phyloP scores from a whole-genome alignment of 805 yeast genomes.

The Ogataea angusta region DNA sequence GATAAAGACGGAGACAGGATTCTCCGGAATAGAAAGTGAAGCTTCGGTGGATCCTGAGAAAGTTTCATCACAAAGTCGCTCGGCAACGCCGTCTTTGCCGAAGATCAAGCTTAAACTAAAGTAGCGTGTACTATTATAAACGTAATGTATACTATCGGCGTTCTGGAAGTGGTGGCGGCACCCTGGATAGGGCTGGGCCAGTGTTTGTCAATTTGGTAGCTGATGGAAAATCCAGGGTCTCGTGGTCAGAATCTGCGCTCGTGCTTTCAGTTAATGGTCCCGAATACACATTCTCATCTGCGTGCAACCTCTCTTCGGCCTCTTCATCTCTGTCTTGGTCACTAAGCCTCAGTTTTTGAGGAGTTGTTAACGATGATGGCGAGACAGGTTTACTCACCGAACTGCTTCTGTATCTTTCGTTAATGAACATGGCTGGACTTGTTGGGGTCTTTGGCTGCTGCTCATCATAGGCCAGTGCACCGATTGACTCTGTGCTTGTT shows the following conservation, averaged over 20 bases:
- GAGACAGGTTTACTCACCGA: constrained; percentile 3
- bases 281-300: not conserved
- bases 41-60: not conserved
- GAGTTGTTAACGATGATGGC: not conserved
- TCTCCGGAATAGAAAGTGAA: not conserved
- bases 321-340: not conserved
- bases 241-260: no score
- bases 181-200: not conserved
- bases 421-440: constrained; percentile 27
- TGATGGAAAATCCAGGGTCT: no score
- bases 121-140: constrained; percentile 13
- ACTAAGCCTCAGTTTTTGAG: not conserved
- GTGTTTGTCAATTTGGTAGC: no score
- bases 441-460: constrained; percentile 12
- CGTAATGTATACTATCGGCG: constrained; percentile 11
- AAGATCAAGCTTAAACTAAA: constrained; percentile 23
- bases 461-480: not conserved
- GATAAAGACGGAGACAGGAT: no score
- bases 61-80: not conserved
- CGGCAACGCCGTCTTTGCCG: constrained; percentile 5
- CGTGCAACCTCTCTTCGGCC: not conserved
- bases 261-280: no score
- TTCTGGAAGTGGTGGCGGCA: constrained; percentile 21
- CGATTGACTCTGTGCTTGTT: not conserved
- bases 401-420: constrained; percentile 20